Percentiles rank a stretch among this genome's conserved stretches.
phyloP scores from a whole-genome alignment of 495 filamentous ascomycete genomes.

The Neurospora sublineolata region DNA sequence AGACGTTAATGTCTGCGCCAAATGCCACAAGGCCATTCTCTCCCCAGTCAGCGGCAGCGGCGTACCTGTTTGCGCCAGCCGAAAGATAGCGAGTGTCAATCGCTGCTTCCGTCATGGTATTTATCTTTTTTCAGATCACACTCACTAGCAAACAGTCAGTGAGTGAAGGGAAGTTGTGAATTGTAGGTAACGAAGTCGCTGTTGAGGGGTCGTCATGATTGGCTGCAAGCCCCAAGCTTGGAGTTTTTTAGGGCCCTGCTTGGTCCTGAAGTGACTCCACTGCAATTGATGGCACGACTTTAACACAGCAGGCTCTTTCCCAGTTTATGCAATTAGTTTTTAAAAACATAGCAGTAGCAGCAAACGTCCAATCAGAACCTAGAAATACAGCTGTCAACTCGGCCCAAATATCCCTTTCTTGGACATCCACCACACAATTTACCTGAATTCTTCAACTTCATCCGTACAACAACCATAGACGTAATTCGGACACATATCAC shows the following conservation, averaged over 20 bases:
- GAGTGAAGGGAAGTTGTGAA: not conserved
- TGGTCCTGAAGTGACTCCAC: not conserved
- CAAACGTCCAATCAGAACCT: not conserved
- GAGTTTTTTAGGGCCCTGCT: not conserved
- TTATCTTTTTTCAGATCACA: not conserved
- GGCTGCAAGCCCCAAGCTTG: not conserved
- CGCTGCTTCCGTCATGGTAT: conserved; percentile 10
- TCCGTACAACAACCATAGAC: not conserved
- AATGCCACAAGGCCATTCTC: conserved; percentile 66
- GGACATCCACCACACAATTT: not conserved
- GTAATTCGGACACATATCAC: not conserved
- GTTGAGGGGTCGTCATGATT: not conserved
- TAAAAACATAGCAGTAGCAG: not conserved
- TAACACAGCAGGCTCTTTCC: not conserved
- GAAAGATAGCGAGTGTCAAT: conserved; percentile 52
- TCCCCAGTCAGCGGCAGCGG: conserved; percentile 86
- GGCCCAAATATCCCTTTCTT: not conserved
- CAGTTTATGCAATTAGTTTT: not conserved
- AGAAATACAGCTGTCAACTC: not conserved
- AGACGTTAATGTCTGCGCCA: conserved; percentile 79
- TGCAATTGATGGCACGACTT: not conserved
- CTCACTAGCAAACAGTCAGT: not conserved
- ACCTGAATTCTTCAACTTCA: not conserved
- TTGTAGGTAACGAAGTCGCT: not conserved
- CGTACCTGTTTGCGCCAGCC: conserved; percentile 80